A percentile compares a stretch with the other conserved stretches of the same genome.
Evolutionary conservation across 1,284 basidiomycete genomes (phyloP).

Genomic region (Exobasidium rhododendri): DNA sequence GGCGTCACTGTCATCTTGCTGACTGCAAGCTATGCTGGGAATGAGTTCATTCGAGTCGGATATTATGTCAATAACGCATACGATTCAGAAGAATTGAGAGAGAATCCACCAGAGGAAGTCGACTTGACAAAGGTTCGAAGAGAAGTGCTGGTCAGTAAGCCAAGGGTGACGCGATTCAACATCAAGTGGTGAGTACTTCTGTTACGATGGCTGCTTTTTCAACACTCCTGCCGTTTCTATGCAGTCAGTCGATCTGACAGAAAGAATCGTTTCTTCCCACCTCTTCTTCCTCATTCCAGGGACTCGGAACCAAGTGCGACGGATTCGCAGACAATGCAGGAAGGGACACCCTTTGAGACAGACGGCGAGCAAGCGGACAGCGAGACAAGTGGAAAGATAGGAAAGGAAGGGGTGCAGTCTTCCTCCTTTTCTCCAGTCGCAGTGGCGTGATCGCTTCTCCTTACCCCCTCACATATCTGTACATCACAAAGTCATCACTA

Average conservation of each 20-base stretch:
- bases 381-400: neutral
- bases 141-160: conserved; percentile 82
- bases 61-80: conserved; percentile 99
- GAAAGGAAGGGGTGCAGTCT: neutral
- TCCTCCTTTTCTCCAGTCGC: conserved; percentile 1
- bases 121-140: conserved; percentile 65
- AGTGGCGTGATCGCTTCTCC: neutral
- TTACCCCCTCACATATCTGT: neutral
- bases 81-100: conserved; percentile 73
- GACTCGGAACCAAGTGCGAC: neutral
- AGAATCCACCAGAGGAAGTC: conserved; percentile 49
- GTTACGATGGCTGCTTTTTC: neutral
- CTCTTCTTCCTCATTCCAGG: neutral
- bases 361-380: neutral
- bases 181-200: conserved; percentile 55
- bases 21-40: conserved; percentile 80
- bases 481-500: too few relatives aligned
- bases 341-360: neutral
- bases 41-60: conserved; percentile 96
- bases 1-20: conserved; percentile 87
- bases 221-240: neutral
- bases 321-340: neutral
- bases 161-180: conserved; percentile 78
- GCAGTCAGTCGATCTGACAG: too few relatives aligned
- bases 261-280: too few relatives aligned